These are phyloP conservation scores for Ceriops decandra DNA, from an alignment of 345 rosid genomes.

Conservation along the genomic window DNA sequence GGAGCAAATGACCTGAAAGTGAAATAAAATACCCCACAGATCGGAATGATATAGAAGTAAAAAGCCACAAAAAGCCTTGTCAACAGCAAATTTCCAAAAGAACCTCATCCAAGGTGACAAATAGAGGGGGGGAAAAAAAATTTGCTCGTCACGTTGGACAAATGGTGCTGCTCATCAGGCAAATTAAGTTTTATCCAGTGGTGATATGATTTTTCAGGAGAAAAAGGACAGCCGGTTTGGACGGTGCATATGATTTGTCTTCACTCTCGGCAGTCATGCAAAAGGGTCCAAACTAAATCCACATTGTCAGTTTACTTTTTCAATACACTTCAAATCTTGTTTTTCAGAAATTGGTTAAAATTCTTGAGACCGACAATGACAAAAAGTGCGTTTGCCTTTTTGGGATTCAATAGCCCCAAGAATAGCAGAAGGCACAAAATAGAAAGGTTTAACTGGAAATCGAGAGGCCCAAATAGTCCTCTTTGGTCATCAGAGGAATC, in stretches of 20 bases:
- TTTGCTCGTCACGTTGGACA: background rate
- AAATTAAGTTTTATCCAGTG: background rate
- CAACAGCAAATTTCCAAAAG: background rate
- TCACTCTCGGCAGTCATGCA: background rate
- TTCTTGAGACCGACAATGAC: conserved; percentile 9
- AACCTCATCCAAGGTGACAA: background rate
- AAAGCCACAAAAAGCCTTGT: background rate
- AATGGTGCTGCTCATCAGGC: conserved; percentile 1
- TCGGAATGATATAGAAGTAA: too few species aligned
- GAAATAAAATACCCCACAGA: too few species aligned
- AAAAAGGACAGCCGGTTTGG: background rate
- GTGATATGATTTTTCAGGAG: background rate
- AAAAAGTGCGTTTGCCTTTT: conserved; percentile 5
- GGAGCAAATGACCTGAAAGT: conserved; percentile 61
- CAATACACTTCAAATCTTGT: conserved; percentile 10
- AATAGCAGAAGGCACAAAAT: conserved; percentile 3
- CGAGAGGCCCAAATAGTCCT: too few species aligned
- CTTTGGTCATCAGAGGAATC: too few species aligned
- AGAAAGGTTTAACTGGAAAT: conserved; percentile 9
- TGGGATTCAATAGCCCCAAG: conserved; percentile 3
- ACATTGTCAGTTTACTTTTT: too few species aligned
- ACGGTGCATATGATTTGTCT: background rate
- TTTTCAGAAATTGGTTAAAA: background rate
- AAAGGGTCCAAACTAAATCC: background rate
- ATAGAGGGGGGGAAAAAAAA: background rate